A percentile compares a stretch with the other conserved stretches of the same genome.
Evolutionary conservation across 2,329 filamentous ascomycete genomes (phyloP).

Genomic region (Geosmithia putterillii): DNA sequence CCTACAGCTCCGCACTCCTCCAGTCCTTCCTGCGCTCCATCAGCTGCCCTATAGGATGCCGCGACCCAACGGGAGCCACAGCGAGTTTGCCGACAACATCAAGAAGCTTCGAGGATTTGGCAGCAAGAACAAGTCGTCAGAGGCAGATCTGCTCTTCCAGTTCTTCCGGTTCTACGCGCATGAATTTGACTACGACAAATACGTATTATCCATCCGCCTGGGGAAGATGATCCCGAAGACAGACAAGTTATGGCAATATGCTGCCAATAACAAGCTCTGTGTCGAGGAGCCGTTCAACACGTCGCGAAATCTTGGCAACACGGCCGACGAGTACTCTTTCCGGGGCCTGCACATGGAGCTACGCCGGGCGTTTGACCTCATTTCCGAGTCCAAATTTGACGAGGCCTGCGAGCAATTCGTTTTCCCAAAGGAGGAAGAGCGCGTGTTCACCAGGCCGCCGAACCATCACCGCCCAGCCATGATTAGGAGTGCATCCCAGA

Average conservation of each 20-base stretch:
- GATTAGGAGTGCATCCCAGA: conserved; percentile 48
- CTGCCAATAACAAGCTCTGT: conserved; percentile 73
- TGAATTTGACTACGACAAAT: conserved; percentile 79
- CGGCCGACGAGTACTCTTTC: conserved; percentile 90
- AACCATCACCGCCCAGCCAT: conserved; percentile 42
- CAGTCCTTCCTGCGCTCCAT: conserved; percentile 77
- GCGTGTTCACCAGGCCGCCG: conserved; percentile 44
- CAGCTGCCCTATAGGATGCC: conserved; percentile 39
- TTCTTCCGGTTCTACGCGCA: conserved; percentile 95
- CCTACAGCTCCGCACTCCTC: conserved; percentile 73
- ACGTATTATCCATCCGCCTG: conserved; percentile 73
- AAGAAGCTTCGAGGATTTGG: conserved; percentile 64
- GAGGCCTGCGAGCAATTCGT: conserved; percentile 81
- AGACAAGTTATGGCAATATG: conserved; percentile 79
- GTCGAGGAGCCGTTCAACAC: conserved; percentile 96
- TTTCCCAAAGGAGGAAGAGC: conserved; percentile 73
- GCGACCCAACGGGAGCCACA: conserved; percentile 51
- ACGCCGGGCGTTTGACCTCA: conserved; percentile 72
- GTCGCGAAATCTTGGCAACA: conserved; percentile 83
- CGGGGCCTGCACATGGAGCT: conserved; percentile 83
- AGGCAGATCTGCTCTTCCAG: conserved; percentile 81
- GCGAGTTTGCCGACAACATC: conserved; percentile 79
- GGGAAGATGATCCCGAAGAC: conserved; percentile 68
- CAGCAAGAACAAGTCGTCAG: conserved; percentile 63
- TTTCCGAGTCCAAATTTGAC: conserved; percentile 66